A percentile compares a stretch with the other conserved stretches of the same genome.
Conservation (phyloP, 768 basidiomycete species). For the Tubosaeta brunneosetosa region DNA sequence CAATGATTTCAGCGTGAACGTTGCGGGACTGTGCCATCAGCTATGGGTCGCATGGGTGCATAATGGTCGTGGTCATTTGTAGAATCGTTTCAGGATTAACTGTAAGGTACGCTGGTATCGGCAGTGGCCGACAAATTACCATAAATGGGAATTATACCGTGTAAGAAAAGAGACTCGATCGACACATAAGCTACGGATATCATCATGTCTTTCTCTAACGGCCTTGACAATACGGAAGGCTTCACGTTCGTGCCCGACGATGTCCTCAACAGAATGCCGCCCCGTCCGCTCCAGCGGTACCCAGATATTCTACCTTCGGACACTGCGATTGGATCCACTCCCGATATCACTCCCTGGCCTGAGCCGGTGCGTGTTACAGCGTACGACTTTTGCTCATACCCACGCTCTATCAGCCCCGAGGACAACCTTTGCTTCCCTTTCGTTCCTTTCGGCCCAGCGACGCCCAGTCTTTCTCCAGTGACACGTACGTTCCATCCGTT, state of each 20-base stretch:
- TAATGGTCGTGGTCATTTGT: slow-evolving; percentile 97
- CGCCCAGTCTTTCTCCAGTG: slow-evolving; percentile 23
- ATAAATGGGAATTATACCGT: slow-evolving; percentile 4
- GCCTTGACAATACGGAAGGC: slow-evolving; percentile 3
- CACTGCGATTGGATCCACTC: slow-evolving; percentile 1
- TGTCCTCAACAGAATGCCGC: slow-evolving; percentile 2
- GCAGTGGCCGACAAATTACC: slow-evolving; percentile 5
- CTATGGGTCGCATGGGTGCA: slow-evolving; percentile 88
- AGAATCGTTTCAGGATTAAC: slow-evolving; percentile 81
- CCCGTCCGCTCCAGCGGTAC: slow-evolving; percentile 1
- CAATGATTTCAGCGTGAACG: slow-evolving; percentile 93
- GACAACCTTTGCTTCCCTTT: slow-evolving; percentile 24
- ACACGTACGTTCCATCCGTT: slow-evolving; percentile 15
- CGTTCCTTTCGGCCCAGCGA: slow-evolving; percentile 23
- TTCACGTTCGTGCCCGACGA: slow-evolving; percentile 8
- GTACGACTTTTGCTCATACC: neutral
- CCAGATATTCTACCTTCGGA: slow-evolving; percentile 7
- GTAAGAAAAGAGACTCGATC: neutral
- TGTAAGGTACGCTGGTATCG: no score
- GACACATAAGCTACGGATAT: no score
- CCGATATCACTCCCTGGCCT: slow-evolving; percentile 19
- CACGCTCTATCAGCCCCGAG: slow-evolving; percentile 11
- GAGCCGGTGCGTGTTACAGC: slow-evolving; percentile 10
- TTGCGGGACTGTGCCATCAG: slow-evolving; percentile 94
- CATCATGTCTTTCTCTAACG: slow-evolving; percentile 16